These are phyloP conservation scores for Candida labiduridarum DNA, from an alignment of 1,139 yeast genomes.

Conservation along the genomic window DNA sequence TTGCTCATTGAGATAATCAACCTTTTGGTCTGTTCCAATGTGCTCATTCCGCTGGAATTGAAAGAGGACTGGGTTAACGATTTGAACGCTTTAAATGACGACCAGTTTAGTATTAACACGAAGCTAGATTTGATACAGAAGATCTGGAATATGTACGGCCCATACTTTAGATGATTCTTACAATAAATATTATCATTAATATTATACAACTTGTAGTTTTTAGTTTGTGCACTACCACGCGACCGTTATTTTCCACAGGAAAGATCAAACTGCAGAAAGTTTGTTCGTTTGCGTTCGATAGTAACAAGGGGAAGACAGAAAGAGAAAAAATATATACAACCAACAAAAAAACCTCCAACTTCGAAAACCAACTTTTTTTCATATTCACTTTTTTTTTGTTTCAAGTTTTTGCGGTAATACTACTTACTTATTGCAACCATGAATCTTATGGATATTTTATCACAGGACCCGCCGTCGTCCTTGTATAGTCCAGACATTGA, in stretches of 20 bases:
- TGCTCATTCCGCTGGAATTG: constrained; percentile 49
- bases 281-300: background rate
- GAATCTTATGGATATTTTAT: constrained; percentile 45
- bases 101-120: constrained; percentile 25
- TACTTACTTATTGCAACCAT: constrained; percentile 16
- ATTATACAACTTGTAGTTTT: too few species aligned
- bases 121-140: constrained; percentile 51
- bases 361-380: too few species aligned
- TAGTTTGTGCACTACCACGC: constrained; percentile 4
- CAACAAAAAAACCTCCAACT: background rate
- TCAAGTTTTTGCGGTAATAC: too few species aligned
- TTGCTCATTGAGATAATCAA: constrained; percentile 60
- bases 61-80: constrained; percentile 57
- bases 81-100: constrained; percentile 52
- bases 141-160: constrained; percentile 58
- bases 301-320: background rate
- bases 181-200: background rate
- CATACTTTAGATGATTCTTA: constrained; percentile 29
- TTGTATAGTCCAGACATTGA: constrained; percentile 11
- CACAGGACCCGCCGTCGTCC: constrained; percentile 21
- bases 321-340: background rate
- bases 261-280: background rate
- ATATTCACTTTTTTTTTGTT: too few species aligned
- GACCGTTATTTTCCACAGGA: background rate
- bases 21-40: constrained; percentile 50